Evolutionary conservation across 352 stramenopile species (phyloP), one percentile per base, ranked within the genome.

Genomic region (Ophiocytium majus): DNA sequence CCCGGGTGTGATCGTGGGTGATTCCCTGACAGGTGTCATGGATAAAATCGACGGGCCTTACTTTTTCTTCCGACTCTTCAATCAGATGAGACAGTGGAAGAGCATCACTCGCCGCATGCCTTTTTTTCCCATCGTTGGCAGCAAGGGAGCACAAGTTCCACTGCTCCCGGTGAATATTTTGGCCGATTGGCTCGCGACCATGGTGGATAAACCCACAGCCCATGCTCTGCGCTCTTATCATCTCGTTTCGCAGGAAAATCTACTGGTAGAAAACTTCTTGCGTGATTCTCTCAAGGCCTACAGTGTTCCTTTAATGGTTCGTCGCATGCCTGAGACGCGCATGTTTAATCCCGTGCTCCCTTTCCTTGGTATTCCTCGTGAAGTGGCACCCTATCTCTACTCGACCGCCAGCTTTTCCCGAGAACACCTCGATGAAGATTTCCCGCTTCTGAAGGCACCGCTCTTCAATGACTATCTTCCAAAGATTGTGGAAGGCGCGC

Each of bases 11-110:
- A 71, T 71, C 57, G 28, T 71, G 19, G 57, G 57, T 23, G 57
- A 71, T 28, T 71, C 57, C 19, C 19, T 71, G 57, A 71, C 57
- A 28, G 57, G 57, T 23, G 57, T 23, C 23, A 71, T 71, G 57
- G 57, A 71, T 28, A 71, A 71, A 28, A 71, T 71, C 57, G 57
- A 71, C 28, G 57, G 57, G 57, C 57, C 57, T 71, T 71, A 71
- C 28, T 71, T 23, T 28, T 71, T 71, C 57, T 71, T 71, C 57
- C 57, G 57, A 28, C 28, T 71, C 28, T 71, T 71, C 28, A n/a
- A n/a, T n/a, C n/a, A n/a, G n/a, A n/a, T n/a, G n/a, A 23, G 57
- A 23, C 19, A 71, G 28, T 28, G 23, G 23, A 23, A 23, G 28
- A 71, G 28, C 23, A 23, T 23, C 57, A 71, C 57, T 71, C 23